Percentiles rank a stretch among this genome's conserved stretches.
These are phyloP conservation scores for Sporothrix pseudoabietina DNA, from an alignment of 2,329 filamentous ascomycete genomes.

Conservation along the genomic window DNA sequence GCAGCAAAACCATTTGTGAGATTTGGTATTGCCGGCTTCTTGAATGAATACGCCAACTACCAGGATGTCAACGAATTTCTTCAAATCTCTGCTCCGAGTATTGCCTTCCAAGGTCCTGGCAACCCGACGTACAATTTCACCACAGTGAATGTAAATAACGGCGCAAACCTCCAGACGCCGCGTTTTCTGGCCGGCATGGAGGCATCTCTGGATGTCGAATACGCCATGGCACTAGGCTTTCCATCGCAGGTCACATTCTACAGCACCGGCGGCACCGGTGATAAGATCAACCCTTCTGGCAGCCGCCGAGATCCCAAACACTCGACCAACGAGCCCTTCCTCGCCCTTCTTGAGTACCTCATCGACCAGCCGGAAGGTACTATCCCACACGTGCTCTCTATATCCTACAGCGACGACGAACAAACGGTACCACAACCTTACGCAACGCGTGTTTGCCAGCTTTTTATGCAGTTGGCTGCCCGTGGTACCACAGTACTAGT, in stretches of 20 bases:
- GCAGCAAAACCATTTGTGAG: conserved; percentile 43
- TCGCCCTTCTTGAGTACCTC: conserved; percentile 56
- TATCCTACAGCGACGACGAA: conserved; percentile 63
- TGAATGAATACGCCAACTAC: conserved; percentile 52
- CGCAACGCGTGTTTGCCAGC: conserved; percentile 54
- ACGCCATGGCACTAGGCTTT: conserved; percentile 50
- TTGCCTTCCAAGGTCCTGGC: conserved; percentile 22
- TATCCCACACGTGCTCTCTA: conserved; percentile 59
- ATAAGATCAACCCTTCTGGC: conserved; percentile 47
- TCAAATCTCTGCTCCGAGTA: conserved; percentile 12
- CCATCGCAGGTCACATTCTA: conserved; percentile 51
- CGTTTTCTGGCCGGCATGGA: conserved; percentile 45
- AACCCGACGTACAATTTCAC: conserved; percentile 37
- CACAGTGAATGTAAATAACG: conserved; percentile 49
- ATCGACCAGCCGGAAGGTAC: conserved; percentile 48
- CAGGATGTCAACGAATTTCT: conserved; percentile 47
- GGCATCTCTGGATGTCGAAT: conserved; percentile 54
- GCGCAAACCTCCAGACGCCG: conserved; percentile 47
- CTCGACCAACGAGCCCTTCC: conserved; percentile 58
- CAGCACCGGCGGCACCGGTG: conserved; percentile 49
- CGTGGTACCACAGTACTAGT: conserved; percentile 56
- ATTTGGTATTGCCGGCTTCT: conserved; percentile 53
- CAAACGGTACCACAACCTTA: conserved; percentile 55
- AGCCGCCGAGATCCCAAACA: conserved; percentile 33
- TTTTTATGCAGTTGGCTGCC: conserved; percentile 56